Percentiles rank a stretch among this genome's conserved stretches.
These are phyloP conservation scores for Sarcocystis neurona DNA, from an alignment of 169 alveolate species.

Conservation along the genomic window DNA sequence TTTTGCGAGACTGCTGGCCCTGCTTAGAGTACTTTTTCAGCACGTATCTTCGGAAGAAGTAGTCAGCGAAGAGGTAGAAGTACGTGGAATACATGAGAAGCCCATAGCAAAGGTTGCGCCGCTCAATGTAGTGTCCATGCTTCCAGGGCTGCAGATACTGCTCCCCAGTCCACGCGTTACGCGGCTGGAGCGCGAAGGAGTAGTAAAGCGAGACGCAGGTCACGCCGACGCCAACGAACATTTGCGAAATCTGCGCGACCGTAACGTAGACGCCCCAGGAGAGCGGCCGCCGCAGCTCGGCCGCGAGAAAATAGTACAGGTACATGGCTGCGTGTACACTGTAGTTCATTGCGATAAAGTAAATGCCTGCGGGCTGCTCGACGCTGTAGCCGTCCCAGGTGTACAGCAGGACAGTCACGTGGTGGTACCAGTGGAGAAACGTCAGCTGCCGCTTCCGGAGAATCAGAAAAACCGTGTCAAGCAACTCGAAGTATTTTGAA, in stretches of 20 bases:
- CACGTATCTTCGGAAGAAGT: slow-evolving; percentile 46
- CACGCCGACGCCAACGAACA: slow-evolving; percentile 74
- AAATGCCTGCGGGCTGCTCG: slow-evolving; percentile 82
- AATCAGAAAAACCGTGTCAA: slow-evolving; percentile 80
- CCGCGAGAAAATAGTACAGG: slow-evolving; percentile 78
- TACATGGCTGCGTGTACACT: slow-evolving; percentile 85
- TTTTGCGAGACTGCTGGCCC: not conserved
- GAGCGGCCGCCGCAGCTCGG: slow-evolving; percentile 71
- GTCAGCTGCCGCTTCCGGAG: slow-evolving; percentile 74
- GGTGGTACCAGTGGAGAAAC: slow-evolving; percentile 86
- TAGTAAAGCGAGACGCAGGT: slow-evolving; percentile 33
- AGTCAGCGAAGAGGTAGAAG: slow-evolving; percentile 62
- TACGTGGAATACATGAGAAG: slow-evolving; percentile 65
- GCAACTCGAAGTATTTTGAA: slow-evolving; percentile 81
- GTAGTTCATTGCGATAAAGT: slow-evolving; percentile 79
- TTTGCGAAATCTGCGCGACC: slow-evolving; percentile 76
- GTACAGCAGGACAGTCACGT: slow-evolving; percentile 82
- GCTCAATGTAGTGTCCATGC: slow-evolving; percentile 7
- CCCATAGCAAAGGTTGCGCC: slow-evolving; percentile 24
- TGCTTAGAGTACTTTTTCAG: not conserved
- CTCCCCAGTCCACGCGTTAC: not conserved
- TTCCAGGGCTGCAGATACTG: not conserved
- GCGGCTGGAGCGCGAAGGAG: slow-evolving; percentile 20
- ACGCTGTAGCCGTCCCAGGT: slow-evolving; percentile 83
- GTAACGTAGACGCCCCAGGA: slow-evolving; percentile 80